A percentile compares a stretch with the other conserved stretches of the same genome.
Evolutionary conservation across 139 green algal species (phyloP).

Genomic region (Protoeuglena noctilucae): DNA sequence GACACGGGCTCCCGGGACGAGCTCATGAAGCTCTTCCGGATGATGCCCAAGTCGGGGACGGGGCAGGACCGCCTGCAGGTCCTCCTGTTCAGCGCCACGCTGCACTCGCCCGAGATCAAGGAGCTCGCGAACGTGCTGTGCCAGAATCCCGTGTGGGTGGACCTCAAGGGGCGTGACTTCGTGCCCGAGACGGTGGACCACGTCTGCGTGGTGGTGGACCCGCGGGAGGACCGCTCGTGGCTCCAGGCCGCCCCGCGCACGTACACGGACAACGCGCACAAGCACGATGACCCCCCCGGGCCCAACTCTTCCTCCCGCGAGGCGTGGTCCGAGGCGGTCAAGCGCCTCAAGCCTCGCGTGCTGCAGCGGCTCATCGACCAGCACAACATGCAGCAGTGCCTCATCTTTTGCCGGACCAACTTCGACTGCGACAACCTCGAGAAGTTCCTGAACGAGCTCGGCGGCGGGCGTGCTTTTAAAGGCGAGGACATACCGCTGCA

Average conservation of each 20-base stretch:
- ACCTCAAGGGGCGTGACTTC: conserved; percentile 57
- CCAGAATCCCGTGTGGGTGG: conserved; percentile 52
- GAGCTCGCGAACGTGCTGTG: conserved; percentile 35
- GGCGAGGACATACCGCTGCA: not conserved
- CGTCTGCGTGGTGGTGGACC: conserved; percentile 39
- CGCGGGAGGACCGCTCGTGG: conserved; percentile 39
- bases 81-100: conserved; percentile 68
- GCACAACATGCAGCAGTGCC: conserved; percentile 32
- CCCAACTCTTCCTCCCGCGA: conserved; percentile 22
- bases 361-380: conserved; percentile 42
- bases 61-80: conserved; percentile 41
- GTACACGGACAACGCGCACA: conserved; percentile 44
- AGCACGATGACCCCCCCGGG: conserved; percentile 22
- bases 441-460: conserved; percentile 38
- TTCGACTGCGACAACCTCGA: conserved; percentile 66
- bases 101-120: conserved; percentile 54
- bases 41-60: conserved; percentile 37
- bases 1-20: conserved; percentile 39
- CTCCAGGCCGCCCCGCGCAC: conserved; percentile 33
- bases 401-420: conserved; percentile 59
- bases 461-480: conserved; percentile 7
- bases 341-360: conserved; percentile 59
- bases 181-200: conserved; percentile 70
- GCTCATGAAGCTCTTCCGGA: conserved; percentile 42
- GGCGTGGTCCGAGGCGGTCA: conserved; percentile 39